phyloP scores from a whole-genome alignment of 768 basidiomycete genomes.

The Termitomyces sp. region DNA sequence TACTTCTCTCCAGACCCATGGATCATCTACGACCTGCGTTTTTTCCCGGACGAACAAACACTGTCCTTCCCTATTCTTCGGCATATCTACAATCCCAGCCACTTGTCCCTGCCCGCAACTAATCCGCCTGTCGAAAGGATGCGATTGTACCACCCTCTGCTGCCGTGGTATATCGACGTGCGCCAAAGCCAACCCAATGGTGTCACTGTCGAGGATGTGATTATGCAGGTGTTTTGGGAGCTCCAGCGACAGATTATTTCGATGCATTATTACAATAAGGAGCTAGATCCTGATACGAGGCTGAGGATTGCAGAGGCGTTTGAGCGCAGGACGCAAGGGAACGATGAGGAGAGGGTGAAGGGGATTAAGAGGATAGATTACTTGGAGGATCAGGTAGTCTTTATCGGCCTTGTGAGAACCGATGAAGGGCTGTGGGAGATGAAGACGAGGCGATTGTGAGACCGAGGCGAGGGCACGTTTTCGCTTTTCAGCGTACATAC shows the following conservation, averaged over 20 bases:
- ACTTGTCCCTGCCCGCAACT: slow-evolving; percentile 51
- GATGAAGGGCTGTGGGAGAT: slow-evolving; percentile 64
- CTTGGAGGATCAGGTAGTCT: slow-evolving; percentile 44
- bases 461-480: not conserved
- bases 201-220: slow-evolving; percentile 54
- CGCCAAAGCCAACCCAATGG: slow-evolving; percentile 39
- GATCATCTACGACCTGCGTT: not conserved
- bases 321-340: slow-evolving; percentile 33
- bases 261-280: slow-evolving; percentile 55
- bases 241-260: slow-evolving; percentile 40
- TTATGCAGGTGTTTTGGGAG: slow-evolving; percentile 37
- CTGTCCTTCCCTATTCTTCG: not conserved
- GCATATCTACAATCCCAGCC: slow-evolving; percentile 27
- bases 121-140: slow-evolving; percentile 43
- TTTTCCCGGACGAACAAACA: not conserved
- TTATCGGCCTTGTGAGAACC: slow-evolving; percentile 49
- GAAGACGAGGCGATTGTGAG: slow-evolving; percentile 27
- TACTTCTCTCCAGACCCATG: not conserved
- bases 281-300: slow-evolving; percentile 27
- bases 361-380: slow-evolving; percentile 61
- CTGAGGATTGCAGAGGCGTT: slow-evolving; percentile 39
- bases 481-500: too few species aligned
- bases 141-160: slow-evolving; percentile 48
- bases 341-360: slow-evolving; percentile 22
- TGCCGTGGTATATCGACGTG: slow-evolving; percentile 70